Base-by-base conservation (phyloP, 768 basidiomycete species). In the Naganishia vishniacii region DNA sequence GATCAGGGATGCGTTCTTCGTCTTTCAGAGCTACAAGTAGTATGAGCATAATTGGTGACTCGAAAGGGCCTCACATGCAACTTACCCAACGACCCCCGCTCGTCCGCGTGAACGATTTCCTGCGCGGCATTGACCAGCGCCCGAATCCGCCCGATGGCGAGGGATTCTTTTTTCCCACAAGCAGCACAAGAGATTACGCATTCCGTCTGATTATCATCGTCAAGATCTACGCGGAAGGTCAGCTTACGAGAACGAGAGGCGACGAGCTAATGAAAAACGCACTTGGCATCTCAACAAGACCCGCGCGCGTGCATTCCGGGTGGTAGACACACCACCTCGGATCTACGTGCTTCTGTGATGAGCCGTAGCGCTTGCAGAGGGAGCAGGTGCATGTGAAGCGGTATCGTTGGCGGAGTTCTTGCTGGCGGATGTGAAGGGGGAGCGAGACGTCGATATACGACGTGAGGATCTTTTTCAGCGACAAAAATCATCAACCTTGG, bases 381-480 rank as follows among this genome's bases (percentile, higher is more conserved):
- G 75, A 0, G 71, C 94, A 97, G 12, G 63, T 69, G 70, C 93
- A 97, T 8, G 70, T 78, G 70, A 97, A 97, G 68, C 83, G 81
- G 76, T 97, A 95, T 0, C 88, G 86, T 65, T 87, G 85, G 46
- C 78, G 70, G 20, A 97, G 80, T 0, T 82, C 79, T 32, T 76
- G 74, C 65, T 83, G 85, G 29, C 93, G 81, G 20, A 80, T 73
- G 0, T 70, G 63, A 11, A 76, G 78, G 0, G 91, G 87, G 2
- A 88, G 79, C 0, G 90, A 89, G 0, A 88, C 84, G 73, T 97
- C 94, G 47, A 95, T 80, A 89, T 93, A 61, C 9, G 88, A 81
- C 0, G 87, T 91, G 37, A 87, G 67, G 46, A 98, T 81, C 91
- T 92, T 61, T n/a, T n/a, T n/a, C n/a, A n/a, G n/a, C n/a, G n/a